A percentile compares a stretch with the other conserved stretches of the same genome.
Conservation (phyloP, 495 filamentous ascomycete genomes). For the Annulohypoxylon bovei region DNA sequence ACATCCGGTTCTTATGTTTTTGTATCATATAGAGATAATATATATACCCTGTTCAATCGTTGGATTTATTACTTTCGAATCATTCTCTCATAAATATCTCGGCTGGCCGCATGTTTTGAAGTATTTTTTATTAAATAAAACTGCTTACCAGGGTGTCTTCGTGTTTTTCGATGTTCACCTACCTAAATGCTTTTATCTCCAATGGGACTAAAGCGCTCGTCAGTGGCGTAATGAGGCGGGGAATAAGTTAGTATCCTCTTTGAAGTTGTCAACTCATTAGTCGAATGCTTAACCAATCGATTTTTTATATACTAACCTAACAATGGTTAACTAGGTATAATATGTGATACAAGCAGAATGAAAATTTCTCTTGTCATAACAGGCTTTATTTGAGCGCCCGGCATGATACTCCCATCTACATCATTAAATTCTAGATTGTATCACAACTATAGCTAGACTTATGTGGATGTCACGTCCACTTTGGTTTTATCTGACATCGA, state of each 20-base stretch:
- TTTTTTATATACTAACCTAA: no score
- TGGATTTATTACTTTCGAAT: slow-evolving; percentile 8
- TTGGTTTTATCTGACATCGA: slow-evolving; percentile 54
- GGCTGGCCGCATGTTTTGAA: background rate
- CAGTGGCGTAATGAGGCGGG: no score
- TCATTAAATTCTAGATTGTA: no score
- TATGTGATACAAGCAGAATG: background rate
- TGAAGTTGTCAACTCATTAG: no score
- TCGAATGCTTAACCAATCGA: no score
- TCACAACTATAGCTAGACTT: background rate
- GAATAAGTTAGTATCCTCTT: no score
- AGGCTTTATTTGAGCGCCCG: no score
- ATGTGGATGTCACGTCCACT: slow-evolving; percentile 45
- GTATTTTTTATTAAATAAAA: slow-evolving; percentile 4
- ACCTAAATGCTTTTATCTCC: background rate
- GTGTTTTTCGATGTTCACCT: background rate
- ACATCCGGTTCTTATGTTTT: slow-evolving; percentile 18
- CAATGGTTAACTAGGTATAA: no score
- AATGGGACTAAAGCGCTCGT: no score
- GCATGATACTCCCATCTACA: no score
- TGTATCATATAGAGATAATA: slow-evolving; percentile 32
- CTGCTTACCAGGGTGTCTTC: background rate
- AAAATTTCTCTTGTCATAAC: no score
- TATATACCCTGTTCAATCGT: slow-evolving; percentile 35
- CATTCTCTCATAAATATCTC: background rate